These are phyloP conservation scores for Pseudogymnoascus sp. DNA, from an alignment of 2,329 filamentous ascomycete genomes.

Conservation along the genomic window DNA sequence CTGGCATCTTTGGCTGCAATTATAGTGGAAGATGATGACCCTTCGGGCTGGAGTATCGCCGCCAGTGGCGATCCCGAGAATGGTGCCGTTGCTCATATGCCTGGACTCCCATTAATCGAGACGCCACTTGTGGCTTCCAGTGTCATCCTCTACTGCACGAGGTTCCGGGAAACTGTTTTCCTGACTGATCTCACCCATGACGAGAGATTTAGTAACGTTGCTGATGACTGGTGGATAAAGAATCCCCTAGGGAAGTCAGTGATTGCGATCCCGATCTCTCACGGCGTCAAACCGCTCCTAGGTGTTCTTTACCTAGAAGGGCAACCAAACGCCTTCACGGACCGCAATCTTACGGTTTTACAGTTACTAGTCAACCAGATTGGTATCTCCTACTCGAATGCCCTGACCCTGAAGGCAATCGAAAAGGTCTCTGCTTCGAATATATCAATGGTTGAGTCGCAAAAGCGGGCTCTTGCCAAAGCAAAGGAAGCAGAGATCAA, in stretches of 20 bases:
- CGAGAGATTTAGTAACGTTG: slow-evolving; percentile 72
- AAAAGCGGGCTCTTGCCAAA: slow-evolving; percentile 66
- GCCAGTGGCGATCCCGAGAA: slow-evolving; percentile 66
- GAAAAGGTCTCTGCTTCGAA: slow-evolving; percentile 76
- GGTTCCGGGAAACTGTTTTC: slow-evolving; percentile 70
- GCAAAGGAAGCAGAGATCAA: slow-evolving; percentile 69
- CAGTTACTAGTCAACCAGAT: slow-evolving; percentile 75
- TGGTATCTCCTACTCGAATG: slow-evolving; percentile 64
- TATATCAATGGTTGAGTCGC: slow-evolving; percentile 68
- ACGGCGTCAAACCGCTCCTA: slow-evolving; percentile 63
- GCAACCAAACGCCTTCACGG: slow-evolving; percentile 68
- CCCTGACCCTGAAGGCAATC: slow-evolving; percentile 61
- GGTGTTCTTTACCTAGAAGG: slow-evolving; percentile 73
- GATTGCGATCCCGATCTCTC: slow-evolving; percentile 73
- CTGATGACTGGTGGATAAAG: slow-evolving; percentile 58
- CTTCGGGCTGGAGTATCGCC: slow-evolving; percentile 58
- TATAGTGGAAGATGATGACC: slow-evolving; percentile 61
- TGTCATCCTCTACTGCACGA: slow-evolving; percentile 68
- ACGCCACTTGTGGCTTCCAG: slow-evolving; percentile 69
- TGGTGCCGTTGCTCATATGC: slow-evolving; percentile 60
- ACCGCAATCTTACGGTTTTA: slow-evolving; percentile 61
- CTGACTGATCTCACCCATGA: slow-evolving; percentile 67
- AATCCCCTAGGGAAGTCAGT: slow-evolving; percentile 68
- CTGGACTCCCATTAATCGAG: slow-evolving; percentile 57
- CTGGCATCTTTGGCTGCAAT: slow-evolving; percentile 67